These are phyloP conservation scores for Trichoderma asperelloides DNA, from an alignment of 495 filamentous ascomycete genomes.

Conservation along the genomic window DNA sequence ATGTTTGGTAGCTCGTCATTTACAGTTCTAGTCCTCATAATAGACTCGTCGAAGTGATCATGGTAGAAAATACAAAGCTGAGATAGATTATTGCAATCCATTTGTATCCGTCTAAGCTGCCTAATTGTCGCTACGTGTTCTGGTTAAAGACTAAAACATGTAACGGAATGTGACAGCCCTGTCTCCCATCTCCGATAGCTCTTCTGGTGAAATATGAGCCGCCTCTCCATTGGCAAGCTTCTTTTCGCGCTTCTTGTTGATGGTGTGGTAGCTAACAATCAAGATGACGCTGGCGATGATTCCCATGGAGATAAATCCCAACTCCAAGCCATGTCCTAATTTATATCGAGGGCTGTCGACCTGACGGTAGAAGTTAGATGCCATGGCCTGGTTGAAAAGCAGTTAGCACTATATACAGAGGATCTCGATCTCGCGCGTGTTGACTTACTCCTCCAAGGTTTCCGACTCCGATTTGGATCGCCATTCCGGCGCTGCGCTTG, in stretches of 20 bases:
- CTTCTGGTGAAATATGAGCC: slow-evolving; percentile 35
- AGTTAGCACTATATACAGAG: not conserved
- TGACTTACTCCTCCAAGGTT: slow-evolving; percentile 53
- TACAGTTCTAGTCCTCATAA: not conserved
- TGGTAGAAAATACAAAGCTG: not conserved
- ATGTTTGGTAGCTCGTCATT: not conserved
- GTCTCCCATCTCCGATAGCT: slow-evolving; percentile 55
- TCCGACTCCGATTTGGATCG: slow-evolving; percentile 64
- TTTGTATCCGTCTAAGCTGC: too few relatives aligned
- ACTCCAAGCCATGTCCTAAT: slow-evolving; percentile 60
- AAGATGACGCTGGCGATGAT: slow-evolving; percentile 49
- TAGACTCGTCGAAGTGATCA: not conserved
- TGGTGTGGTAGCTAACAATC: slow-evolving; percentile 44
- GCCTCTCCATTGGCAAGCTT: slow-evolving; percentile 35
- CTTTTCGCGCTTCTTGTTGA: slow-evolving; percentile 51
- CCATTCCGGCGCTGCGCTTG: slow-evolving; percentile 66
- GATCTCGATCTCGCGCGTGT: not conserved
- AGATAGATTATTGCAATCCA: not conserved
- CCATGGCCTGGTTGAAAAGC: slow-evolving; percentile 45
- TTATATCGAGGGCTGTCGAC: slow-evolving; percentile 55
- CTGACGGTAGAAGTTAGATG: slow-evolving; percentile 66
- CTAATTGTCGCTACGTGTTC: not conserved
- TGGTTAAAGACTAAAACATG: slow-evolving; percentile 21
- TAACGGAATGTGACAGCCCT: slow-evolving; percentile 58
- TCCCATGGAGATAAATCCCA: slow-evolving; percentile 56